These are phyloP conservation scores for Trichopus zeylanicus DNA, from an alignment of 116 monocot genomes.

Conservation along the genomic window DNA sequence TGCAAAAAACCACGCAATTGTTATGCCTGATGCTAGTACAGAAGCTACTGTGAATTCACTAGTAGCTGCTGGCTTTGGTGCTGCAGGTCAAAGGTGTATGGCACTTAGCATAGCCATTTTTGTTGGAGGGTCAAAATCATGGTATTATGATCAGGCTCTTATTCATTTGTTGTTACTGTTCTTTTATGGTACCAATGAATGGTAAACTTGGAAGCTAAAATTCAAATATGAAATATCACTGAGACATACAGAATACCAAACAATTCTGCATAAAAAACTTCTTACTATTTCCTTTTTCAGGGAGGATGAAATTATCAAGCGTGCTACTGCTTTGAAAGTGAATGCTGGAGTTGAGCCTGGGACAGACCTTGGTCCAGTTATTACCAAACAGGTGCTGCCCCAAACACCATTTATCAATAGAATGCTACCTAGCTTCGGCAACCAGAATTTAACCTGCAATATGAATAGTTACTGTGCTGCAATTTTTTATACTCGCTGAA, in stretches of 20 bases:
- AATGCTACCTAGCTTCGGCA: background rate
- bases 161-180: background rate
- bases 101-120: slow-evolving; percentile 88
- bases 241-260: background rate
- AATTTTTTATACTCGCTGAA: background rate
- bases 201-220: background rate
- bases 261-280: background rate
- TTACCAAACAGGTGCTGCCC: slow-evolving; percentile 66
- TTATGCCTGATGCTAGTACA: slow-evolving; percentile 84
- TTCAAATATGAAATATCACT: background rate
- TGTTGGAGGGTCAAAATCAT: slow-evolving; percentile 83
- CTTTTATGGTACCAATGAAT: background rate
- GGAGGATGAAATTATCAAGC: slow-evolving; percentile 67
- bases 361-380: slow-evolving; percentile 93
- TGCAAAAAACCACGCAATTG: slow-evolving; percentile 90
- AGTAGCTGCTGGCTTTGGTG: slow-evolving; percentile 96
- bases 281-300: slow-evolving; percentile 21
- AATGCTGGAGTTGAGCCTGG: slow-evolving; percentile 80
- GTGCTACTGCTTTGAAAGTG: slow-evolving; percentile 58
- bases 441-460: background rate
- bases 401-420: background rate
- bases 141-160: slow-evolving; percentile 25
- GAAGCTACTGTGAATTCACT: slow-evolving; percentile 86
- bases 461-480: background rate
- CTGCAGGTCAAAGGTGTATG: slow-evolving; percentile 98